A percentile compares a stretch with the other conserved stretches of the same genome.
phyloP scores from a whole-genome alignment of 768 basidiomycete species.

The Pholiota conissans region DNA sequence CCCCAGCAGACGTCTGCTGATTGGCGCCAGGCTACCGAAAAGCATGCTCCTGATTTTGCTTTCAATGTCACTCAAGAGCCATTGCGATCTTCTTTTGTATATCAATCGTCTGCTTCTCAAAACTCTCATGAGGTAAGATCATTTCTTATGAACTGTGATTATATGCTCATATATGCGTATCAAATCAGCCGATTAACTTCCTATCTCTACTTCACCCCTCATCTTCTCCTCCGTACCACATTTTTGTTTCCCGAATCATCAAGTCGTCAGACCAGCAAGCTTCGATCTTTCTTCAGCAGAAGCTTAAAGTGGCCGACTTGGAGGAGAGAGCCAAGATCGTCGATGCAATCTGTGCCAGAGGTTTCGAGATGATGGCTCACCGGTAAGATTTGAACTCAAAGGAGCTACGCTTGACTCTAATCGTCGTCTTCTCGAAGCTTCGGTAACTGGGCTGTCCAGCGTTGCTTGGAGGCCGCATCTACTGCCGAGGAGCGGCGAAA shows the following conservation, averaged over 20 bases:
- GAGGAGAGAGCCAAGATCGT: slow-evolving; percentile 82
- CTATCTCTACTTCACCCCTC: slow-evolving; percentile 83
- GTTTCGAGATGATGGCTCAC: slow-evolving; percentile 93
- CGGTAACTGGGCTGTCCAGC: slow-evolving; percentile 90
- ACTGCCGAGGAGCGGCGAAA: slow-evolving; percentile 74
- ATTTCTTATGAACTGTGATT: slow-evolving; percentile 14
- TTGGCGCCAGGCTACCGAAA: slow-evolving; percentile 44
- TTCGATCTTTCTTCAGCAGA: slow-evolving; percentile 88
- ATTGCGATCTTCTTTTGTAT: slow-evolving; percentile 28
- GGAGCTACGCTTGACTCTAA: background rate
- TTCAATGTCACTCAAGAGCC: slow-evolving; percentile 23
- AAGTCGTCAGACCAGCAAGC: slow-evolving; percentile 90
- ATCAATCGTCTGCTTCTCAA: slow-evolving; percentile 26
- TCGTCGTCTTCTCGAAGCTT: slow-evolving; percentile 42
- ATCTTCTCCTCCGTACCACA: slow-evolving; percentile 78
- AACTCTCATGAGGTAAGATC: slow-evolving; percentile 51
- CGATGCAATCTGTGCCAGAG: slow-evolving; percentile 80
- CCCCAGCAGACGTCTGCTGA: slow-evolving; percentile 25
- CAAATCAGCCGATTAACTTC: slow-evolving; percentile 80
- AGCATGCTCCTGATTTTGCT: slow-evolving; percentile 26
- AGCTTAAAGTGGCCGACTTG: slow-evolving; percentile 81
- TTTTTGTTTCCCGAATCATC: slow-evolving; percentile 84
- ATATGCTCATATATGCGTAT: slow-evolving; percentile 21
- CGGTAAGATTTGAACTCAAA: slow-evolving; percentile 40
- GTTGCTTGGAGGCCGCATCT: slow-evolving; percentile 81